Evolutionary conservation across 306 rosid genomes (phyloP), one percentile per base, ranked within the genome.

Genomic region (Alnus glutinosa): DNA sequence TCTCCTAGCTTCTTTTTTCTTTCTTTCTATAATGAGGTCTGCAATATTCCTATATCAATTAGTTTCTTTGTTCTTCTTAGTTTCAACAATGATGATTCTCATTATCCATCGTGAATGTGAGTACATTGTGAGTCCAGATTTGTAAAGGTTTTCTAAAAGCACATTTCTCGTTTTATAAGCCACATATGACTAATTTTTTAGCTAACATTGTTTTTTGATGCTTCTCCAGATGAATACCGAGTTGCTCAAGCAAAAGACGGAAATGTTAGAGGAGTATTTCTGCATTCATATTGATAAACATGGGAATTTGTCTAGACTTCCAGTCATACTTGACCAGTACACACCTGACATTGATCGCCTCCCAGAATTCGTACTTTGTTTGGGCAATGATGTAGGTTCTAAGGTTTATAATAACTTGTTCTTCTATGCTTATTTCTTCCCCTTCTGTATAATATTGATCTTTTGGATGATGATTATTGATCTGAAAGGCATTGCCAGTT

Each of bases 291-390:
- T 92, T 58, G 97, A 94, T 50, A 47, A 18, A 55, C 77, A 76
- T 55, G 97, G 98, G 81, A 94, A 91, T 84, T 77, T 94, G 85
- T 86, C 87, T 59, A 88, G 89, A 79, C 95, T 94, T 81, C 98
- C 97, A 28, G 89, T 88, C 71, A 78, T 94, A 85, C 98, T 92
- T 84, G 97, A 94, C 80, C 95, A 94, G 78, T 92, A 94, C 89
- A 89, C 97, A 78, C 98, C 98, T 80, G 97, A 94, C 86, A 94
- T 91, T 97, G 98, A 94, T 78, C 91, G 84, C 67, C 81, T 94
- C 78, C 97, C 97, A 6, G 98, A 94, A 73, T 91, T 91, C 80
- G 79, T 75, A 13, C 97, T 92, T 74, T 85, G 88, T 80, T 84
- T 94, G 90, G 97, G 90, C 75, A 94, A 94, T 80, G 98, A 94